Evolutionary conservation across 495 filamentous ascomycete species (phyloP).

Genomic region (Hypoxylon subgilvum): DNA sequence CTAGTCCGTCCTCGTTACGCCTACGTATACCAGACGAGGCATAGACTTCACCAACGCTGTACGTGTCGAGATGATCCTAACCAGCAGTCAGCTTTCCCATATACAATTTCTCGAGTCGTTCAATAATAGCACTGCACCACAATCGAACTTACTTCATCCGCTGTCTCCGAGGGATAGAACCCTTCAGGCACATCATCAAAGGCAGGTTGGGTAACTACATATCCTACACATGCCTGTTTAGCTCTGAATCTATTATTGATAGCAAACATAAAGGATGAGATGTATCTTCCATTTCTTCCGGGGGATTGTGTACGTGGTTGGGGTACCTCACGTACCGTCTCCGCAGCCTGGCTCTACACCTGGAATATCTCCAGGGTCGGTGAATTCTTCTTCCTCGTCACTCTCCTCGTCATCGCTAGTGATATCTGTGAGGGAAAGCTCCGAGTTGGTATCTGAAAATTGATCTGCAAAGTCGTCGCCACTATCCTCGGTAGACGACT

Average conservation of each 20-base stretch:
- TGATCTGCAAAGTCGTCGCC: constrained; percentile 53
- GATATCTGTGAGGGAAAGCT: constrained; percentile 52
- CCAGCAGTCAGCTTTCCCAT: constrained; percentile 47
- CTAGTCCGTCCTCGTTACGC: constrained; percentile 63
- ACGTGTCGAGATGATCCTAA: constrained; percentile 71
- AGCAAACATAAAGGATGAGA: too few species aligned
- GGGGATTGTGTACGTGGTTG: not conserved
- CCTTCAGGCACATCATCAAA: constrained; percentile 83
- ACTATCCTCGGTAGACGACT: constrained; percentile 48
- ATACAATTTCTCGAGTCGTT: not conserved
- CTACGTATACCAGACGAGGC: constrained; percentile 88
- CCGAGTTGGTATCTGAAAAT: constrained; percentile 64
- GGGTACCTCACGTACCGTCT: constrained; percentile 52
- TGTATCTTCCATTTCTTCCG: too few species aligned
- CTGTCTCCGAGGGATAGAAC: constrained; percentile 67
- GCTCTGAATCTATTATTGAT: not conserved
- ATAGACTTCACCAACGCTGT: constrained; percentile 79
- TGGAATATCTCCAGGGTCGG: constrained; percentile 80
- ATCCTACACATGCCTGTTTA: constrained; percentile 41
- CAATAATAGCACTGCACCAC: not conserved
- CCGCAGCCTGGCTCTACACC: constrained; percentile 78
- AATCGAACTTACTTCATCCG: constrained; percentile 46
- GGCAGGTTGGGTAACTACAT: constrained; percentile 83
- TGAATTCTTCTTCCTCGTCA: constrained; percentile 49
- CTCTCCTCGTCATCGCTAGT: constrained; percentile 53